Conservation (phyloP, 2,329 filamentous ascomycete species). For the Phoma sp. region DNA sequence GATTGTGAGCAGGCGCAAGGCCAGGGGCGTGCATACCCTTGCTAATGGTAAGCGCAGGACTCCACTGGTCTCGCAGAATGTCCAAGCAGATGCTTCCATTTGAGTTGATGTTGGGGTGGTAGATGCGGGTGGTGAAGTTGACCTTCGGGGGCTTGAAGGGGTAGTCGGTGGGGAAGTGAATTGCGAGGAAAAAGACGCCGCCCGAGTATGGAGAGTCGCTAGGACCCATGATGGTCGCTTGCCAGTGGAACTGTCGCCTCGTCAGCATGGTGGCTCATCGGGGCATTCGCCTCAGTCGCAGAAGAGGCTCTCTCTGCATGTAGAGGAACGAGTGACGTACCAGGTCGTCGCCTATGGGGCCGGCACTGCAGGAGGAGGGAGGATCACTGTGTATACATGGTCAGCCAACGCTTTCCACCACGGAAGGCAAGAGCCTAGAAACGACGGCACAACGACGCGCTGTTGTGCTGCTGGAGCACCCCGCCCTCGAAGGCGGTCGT, state of each 20-base stretch:
- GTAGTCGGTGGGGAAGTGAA: constrained; percentile 99
- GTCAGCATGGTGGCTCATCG: constrained; percentile 37
- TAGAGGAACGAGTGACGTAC: constrained; percentile 64
- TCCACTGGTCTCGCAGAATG: constrained; percentile 99
- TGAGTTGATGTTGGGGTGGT: constrained; percentile 99
- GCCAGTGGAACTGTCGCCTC: constrained; percentile 89
- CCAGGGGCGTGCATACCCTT: constrained; percentile 71
- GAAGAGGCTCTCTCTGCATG: constrained; percentile 19
- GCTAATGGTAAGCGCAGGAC: constrained; percentile 94
- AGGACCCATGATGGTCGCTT: constrained; percentile 99
- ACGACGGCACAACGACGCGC: background rate
- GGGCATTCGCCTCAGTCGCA: constrained; percentile 40
- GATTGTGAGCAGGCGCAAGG: background rate
- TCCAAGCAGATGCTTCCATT: constrained; percentile 99
- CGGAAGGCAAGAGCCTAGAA: constrained; percentile 12
- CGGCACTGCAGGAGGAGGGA: constrained; percentile 97
- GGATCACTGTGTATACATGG: constrained; percentile 72
- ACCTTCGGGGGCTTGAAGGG: constrained; percentile 99
- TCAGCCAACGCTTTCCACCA: constrained; percentile 38
- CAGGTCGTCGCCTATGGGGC: constrained; percentile 95
- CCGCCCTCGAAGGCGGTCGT: constrained; percentile 45
- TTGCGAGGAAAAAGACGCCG: constrained; percentile 98
- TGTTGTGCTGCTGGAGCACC: constrained; percentile 29
- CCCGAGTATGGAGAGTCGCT: constrained; percentile 96
- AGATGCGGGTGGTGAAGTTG: constrained; percentile 99